A percentile compares a stretch with the other conserved stretches of the same genome.
These are phyloP conservation scores for Lepidium campestre DNA, from an alignment of 441 rosid genomes.

Conservation along the genomic window DNA sequence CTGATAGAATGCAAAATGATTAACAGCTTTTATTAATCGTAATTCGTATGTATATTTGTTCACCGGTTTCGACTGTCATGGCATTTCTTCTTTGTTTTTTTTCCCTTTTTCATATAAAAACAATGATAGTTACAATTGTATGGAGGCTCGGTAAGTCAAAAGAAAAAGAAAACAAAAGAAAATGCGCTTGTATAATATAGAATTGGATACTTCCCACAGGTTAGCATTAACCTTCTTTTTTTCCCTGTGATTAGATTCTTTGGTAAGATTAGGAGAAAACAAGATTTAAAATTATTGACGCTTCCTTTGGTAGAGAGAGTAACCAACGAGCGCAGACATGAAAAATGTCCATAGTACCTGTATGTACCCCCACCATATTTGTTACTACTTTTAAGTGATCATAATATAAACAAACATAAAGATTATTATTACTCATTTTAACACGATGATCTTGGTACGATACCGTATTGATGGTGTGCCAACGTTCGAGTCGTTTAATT, in stretches of 20 bases:
- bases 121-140: conserved; percentile 17
- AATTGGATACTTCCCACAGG: background rate
- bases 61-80: background rate
- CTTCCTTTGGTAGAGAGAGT: conserved; percentile 92
- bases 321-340: conserved; percentile 96
- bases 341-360: conserved; percentile 96
- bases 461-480: conserved; percentile 95
- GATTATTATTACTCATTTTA: background rate
- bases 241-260: conserved; percentile 7
- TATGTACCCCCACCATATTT: background rate
- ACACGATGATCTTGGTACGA: background rate
- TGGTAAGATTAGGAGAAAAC: background rate
- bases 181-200: background rate
- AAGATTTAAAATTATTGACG: conserved; percentile 36
- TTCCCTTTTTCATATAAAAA: background rate
- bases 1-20: background rate
- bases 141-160: background rate
- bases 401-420: background rate
- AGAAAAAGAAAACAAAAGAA: background rate
- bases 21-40: too few species aligned
- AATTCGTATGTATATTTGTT: background rate
- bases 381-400: background rate
- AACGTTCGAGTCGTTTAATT: conserved; percentile 86
- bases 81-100: background rate
- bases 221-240: background rate